Conservation (phyloP, 2,329 filamentous ascomycete genomes). For the Fusarium agapanthi region DNA sequence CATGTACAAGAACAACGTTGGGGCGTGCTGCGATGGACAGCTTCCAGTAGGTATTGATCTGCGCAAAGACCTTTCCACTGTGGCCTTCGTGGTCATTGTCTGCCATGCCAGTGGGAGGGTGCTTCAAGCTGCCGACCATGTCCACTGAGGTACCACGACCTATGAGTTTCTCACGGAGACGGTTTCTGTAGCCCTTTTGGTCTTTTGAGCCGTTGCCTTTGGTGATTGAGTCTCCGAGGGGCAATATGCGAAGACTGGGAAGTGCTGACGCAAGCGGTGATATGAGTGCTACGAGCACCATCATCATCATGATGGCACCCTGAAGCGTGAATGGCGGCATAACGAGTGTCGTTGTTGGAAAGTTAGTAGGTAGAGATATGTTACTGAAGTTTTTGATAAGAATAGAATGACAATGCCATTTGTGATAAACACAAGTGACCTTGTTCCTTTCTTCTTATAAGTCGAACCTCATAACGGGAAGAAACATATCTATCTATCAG, state of each 20-base stretch:
- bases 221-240: constrained; percentile 30
- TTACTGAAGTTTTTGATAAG: neutral
- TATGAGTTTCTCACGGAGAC: constrained; percentile 3
- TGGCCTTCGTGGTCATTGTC: constrained; percentile 27
- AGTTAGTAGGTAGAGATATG: neutral
- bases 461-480: neutral
- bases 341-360: neutral
- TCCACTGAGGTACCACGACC: neutral
- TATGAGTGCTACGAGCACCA: neutral
- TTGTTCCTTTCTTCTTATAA: neutral
- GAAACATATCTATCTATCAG: neutral
- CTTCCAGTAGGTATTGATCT: constrained; percentile 11
- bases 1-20: constrained; percentile 20
- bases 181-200: constrained; percentile 1
- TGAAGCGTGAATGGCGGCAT: neutral
- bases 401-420: neutral
- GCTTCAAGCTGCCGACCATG: constrained; percentile 10
- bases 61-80: constrained; percentile 1
- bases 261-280: neutral
- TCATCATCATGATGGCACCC: neutral
- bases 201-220: constrained; percentile 23
- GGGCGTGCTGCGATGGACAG: constrained; percentile 9
- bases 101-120: constrained; percentile 7
- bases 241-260: constrained; percentile 18
- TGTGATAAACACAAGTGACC: neutral